A percentile compares a stretch with the other conserved stretches of the same genome.
These are phyloP conservation scores for Mycena pura DNA, from an alignment of 768 basidiomycete genomes.

Conservation along the genomic window DNA sequence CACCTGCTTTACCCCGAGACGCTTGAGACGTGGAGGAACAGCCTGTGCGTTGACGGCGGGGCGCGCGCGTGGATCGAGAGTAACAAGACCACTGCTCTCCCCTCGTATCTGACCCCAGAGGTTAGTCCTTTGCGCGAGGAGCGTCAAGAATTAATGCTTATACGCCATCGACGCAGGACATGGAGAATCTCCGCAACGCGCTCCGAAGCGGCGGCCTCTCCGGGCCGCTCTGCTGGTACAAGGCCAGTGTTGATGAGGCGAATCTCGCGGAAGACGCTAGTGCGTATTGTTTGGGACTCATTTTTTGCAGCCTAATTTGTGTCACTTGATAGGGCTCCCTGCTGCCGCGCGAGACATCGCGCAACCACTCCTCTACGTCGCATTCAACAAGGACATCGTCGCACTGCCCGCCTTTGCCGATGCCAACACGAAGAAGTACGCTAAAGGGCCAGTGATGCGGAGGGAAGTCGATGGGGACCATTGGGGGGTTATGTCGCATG, in stretches of 20 bases:
- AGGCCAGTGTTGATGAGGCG: slow-evolving; percentile 32
- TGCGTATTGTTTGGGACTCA: slow-evolving; percentile 19
- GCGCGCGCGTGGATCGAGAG: slow-evolving; percentile 1
- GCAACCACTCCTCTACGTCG: neutral
- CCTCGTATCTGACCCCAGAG: neutral
- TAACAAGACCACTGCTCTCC: neutral
- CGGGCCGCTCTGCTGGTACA: slow-evolving; percentile 45
- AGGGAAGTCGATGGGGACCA: neutral
- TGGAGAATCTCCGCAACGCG: slow-evolving; percentile 19
- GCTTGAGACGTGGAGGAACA: neutral
- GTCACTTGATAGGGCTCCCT: neutral
- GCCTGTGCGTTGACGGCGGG: slow-evolving; percentile 9
- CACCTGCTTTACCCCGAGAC: neutral
- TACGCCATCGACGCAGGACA: slow-evolving; percentile 31
- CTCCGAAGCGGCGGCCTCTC: slow-evolving; percentile 36
- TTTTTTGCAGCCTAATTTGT: neutral
- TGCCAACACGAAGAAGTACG: neutral
- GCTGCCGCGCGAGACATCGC: neutral
- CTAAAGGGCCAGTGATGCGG: neutral
- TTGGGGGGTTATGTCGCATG: neutral
- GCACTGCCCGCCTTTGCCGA: neutral
- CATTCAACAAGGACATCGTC: neutral
- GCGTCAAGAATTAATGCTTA: neutral
- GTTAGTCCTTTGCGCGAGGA: neutral
- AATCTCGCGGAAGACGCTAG: slow-evolving; percentile 41